phyloP scores from a whole-genome alignment of 2,329 filamentous ascomycete genomes.

The Penicillium sp. region DNA sequence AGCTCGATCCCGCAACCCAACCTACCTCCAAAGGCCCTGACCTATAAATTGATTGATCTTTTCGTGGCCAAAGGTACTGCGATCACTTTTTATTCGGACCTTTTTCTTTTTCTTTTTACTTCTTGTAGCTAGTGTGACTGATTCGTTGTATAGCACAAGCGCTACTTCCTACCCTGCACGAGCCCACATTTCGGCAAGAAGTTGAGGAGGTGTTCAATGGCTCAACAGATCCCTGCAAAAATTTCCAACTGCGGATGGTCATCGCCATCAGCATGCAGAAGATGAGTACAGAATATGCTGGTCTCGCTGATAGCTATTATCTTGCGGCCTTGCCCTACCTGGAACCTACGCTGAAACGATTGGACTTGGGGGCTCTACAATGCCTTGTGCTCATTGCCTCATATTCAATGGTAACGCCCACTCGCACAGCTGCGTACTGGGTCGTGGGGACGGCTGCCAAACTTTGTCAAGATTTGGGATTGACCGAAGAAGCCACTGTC shows the following conservation, averaged over 20 bases:
- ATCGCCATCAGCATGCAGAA: slow-evolving; percentile 93
- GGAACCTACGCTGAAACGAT: slow-evolving; percentile 73
- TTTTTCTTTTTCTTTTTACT: not conserved
- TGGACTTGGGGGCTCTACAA: slow-evolving; percentile 82
- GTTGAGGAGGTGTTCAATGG: slow-evolving; percentile 73
- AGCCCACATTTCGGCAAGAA: slow-evolving; percentile 65
- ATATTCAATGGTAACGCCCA: slow-evolving; percentile 87
- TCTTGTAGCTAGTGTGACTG: slow-evolving; percentile 8
- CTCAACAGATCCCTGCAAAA: slow-evolving; percentile 68
- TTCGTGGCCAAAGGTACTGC: slow-evolving; percentile 70
- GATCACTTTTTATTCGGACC: not conserved
- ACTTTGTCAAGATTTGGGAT: slow-evolving; percentile 77
- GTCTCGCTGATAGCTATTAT: slow-evolving; percentile 89
- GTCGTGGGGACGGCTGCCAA: slow-evolving; percentile 79
- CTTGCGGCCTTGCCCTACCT: slow-evolving; percentile 77
- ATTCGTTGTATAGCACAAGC: slow-evolving; percentile 59
- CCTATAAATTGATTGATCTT: slow-evolving; percentile 70
- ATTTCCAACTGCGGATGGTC: slow-evolving; percentile 82
- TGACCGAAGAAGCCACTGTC: slow-evolving; percentile 84
- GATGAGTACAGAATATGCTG: slow-evolving; percentile 79
- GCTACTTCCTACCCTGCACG: slow-evolving; percentile 78
- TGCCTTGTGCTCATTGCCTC: slow-evolving; percentile 79
- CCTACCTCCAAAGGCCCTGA: slow-evolving; percentile 64
- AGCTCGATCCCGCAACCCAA: slow-evolving; percentile 71
- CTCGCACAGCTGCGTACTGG: slow-evolving; percentile 85